phyloP scores from a whole-genome alignment of 2,329 filamentous ascomycete genomes.

The Zalaria sp. region DNA sequence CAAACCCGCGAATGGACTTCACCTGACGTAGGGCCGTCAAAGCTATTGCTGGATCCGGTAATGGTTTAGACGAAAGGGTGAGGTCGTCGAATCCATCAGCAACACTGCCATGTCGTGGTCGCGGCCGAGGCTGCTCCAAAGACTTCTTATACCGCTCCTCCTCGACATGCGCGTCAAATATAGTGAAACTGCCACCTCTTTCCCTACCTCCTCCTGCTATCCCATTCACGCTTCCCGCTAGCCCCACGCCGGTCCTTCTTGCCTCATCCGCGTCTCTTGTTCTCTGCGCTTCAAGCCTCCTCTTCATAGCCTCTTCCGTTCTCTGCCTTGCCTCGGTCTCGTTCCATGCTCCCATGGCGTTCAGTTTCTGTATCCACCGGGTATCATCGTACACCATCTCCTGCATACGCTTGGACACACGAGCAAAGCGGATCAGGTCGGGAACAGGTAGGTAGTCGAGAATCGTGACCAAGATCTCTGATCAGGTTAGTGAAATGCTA shows the following conservation, averaged over 20 bases:
- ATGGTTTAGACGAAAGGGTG: conserved; percentile 30
- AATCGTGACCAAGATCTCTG: conserved; percentile 77
- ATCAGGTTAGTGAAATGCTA: conserved; percentile 7
- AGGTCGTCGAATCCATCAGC: conserved; percentile 73
- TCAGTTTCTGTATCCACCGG: conserved; percentile 77
- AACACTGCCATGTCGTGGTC: conserved; percentile 19
- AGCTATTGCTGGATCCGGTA: conserved; percentile 29
- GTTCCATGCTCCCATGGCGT: conserved; percentile 84
- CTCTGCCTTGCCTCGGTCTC: conserved; percentile 70
- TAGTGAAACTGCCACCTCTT: conserved; percentile 36
- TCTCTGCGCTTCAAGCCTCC: conserved; percentile 42
- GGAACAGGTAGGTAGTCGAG: conserved; percentile 77
- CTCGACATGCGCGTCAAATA: conserved; percentile 62
- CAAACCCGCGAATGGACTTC: conserved; percentile 68
- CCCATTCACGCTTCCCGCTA: conserved; percentile 21
- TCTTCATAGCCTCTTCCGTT: conserved; percentile 55
- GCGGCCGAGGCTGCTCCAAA: conserved; percentile 16
- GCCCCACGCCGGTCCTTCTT: conserved; percentile 17
- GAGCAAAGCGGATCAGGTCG: conserved; percentile 75
- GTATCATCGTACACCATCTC: conserved; percentile 99
- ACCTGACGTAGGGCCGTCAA: conserved; percentile 56
- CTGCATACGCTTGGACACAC: conserved; percentile 69
- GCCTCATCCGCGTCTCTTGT: conserved; percentile 26
- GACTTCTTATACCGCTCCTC: conserved; percentile 41
- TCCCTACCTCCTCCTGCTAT: conserved; percentile 18